Conservation (phyloP, 306 rosid genomes). For the Vicia faba region DNA sequence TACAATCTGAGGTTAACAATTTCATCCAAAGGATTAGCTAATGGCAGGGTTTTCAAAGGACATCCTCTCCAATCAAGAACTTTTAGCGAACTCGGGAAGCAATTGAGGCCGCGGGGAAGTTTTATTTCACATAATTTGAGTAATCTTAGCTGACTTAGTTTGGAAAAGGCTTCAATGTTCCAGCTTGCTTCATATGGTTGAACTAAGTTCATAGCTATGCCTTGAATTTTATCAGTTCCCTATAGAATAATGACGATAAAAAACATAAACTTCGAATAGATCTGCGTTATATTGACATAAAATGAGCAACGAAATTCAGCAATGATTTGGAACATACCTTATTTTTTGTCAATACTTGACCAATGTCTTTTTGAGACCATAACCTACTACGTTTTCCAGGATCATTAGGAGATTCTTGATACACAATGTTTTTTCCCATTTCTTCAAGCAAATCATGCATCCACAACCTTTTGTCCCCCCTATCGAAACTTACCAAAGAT, state of each 20-base stretch:
- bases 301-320: too few relatives aligned
- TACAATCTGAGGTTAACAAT: constrained; percentile 41
- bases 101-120: constrained; percentile 32
- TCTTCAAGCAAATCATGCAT: constrained; percentile 50
- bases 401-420: constrained; percentile 39
- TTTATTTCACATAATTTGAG: constrained; percentile 32
- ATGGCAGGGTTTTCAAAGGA: constrained; percentile 42
- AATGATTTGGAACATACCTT: constrained; percentile 31
- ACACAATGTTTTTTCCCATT: constrained; percentile 43
- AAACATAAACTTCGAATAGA: neutral
- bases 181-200: constrained; percentile 33
- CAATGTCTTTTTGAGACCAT: constrained; percentile 43
- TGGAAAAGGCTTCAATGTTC: constrained; percentile 40
- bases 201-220: constrained; percentile 28
- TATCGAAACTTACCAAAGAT: constrained; percentile 39
- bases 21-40: constrained; percentile 16
- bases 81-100: constrained; percentile 36
- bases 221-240: constrained; percentile 47
- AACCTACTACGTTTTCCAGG: constrained; percentile 44
- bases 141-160: constrained; percentile 30
- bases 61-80: constrained; percentile 41
- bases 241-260: constrained; percentile 14
- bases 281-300: neutral
- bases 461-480: neutral
- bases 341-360: constrained; percentile 38